Conservation (phyloP, 805 yeast species). For the Wickerhamiella azyma region DNA sequence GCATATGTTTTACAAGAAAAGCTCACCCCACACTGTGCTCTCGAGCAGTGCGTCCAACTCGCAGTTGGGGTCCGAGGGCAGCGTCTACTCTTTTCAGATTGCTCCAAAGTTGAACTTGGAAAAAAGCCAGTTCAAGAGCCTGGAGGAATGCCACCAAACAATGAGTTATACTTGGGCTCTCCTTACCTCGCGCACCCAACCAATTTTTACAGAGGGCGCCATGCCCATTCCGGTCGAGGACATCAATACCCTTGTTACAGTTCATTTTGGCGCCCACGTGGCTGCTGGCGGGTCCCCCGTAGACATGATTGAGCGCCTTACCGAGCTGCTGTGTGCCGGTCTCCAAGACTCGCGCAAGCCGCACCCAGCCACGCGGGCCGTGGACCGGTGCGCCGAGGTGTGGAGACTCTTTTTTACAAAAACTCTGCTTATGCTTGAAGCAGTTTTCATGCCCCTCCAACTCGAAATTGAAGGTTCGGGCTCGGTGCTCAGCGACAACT, state of each 20-base stretch:
- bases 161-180: conserved; percentile 39
- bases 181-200: conserved; percentile 30
- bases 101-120: conserved; percentile 11
- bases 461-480: conserved; percentile 35
- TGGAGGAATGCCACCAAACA: conserved; percentile 26
- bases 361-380: conserved; percentile 18
- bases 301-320: conserved; percentile 32
- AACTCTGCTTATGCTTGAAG: conserved; percentile 44
- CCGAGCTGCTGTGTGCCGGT: conserved; percentile 34
- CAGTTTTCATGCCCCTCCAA: conserved; percentile 48
- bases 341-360: conserved; percentile 20
- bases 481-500: conserved; percentile 27
- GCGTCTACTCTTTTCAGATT: conserved; percentile 29
- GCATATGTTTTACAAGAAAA: conserved; percentile 27
- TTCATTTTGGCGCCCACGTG: conserved; percentile 29
- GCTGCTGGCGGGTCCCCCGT: conserved; percentile 27
- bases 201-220: conserved; percentile 37
- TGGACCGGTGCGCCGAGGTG: conserved; percentile 26
- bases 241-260: conserved; percentile 34
- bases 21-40: conserved; percentile 27
- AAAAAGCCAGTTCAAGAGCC: conserved; percentile 17
- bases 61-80: conserved; percentile 29
- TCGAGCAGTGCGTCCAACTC: conserved; percentile 33
- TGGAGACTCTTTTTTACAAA: conserved; percentile 49
- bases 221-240: conserved; percentile 45